Evolutionary conservation across 2,329 filamentous ascomycete species (phyloP), one percentile per base, ranked within the genome.

Genomic region (Paecilomyces fulvus): DNA sequence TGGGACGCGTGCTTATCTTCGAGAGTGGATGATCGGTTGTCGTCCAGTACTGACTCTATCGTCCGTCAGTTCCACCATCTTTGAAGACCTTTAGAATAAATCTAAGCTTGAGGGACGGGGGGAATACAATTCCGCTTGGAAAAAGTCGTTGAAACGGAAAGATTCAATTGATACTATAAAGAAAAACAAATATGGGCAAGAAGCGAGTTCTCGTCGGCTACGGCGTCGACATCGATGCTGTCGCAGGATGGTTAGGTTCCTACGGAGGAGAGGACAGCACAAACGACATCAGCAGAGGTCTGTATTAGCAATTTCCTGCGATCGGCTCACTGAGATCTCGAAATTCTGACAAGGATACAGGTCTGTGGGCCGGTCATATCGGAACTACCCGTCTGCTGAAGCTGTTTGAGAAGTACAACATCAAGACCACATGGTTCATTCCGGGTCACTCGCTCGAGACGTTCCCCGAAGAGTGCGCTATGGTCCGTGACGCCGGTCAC

Each of bases 181-280:
- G 10, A 20, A 53, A 23, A 21, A 25, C 49, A 3, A 11, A 49
- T 20, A 69, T 69, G 67, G 65, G 62, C 33, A 75, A 75, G 67
- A 82, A 82, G 61, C 73, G 79, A 53, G 77, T 83, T 52, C 76
- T 83, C 37, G 77, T 80, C 49, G 74, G 81, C 61, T 89, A 88
- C 63, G 85, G 86, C 2, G 84, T 90, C 23, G 87, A 90, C 59
- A 85, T 90, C 25, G 87, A 90, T 61, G 87, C 86, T n/a, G 85
- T 90, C 1, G 83, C 86, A 1, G 86, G 87, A 8, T 90, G 87
- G 88, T 76, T 90, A 0, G 87, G 87, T 0, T 87, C 83, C 0
- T 90, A 91, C 64, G 85, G 85, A 14, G 86, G 88, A 37, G 81
- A 90, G 68, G 87, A 90, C 66, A 86, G 81, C 7, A 83, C 82